Evolutionary conservation across 257 asterid species (phyloP), one percentile per base, ranked within the genome.

Genomic region (Przewalskia tangutica): DNA sequence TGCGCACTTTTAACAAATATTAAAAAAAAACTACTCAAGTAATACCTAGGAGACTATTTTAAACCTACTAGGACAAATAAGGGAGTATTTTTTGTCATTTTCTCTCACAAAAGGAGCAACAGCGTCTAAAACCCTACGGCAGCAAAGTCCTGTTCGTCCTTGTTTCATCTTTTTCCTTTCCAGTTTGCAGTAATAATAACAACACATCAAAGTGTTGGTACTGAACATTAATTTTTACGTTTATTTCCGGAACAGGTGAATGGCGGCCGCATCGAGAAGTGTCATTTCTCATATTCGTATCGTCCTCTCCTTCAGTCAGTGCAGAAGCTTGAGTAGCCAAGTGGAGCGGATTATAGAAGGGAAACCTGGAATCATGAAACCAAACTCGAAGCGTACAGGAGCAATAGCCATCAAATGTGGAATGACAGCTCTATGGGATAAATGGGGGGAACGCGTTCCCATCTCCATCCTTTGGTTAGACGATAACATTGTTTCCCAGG

Each of bases 401-500:
- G 87, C 91, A n/a, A 91, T 95, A 79, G 99, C 98, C 59, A 82
- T 95, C 38, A 95, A 95, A 82, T 95, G 98, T 77, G 98, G 99
- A 67, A 95, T 95, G 99, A 93, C 96, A 60, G 98, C 97, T n/a
- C 71, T 95, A 54, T 95, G 99, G 99, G 98, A 95, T 83, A 95
- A 93, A 86, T 95, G 98, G 99, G 99, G 99, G 16, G 94, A 90
- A 7, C 86, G 97, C 80, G 50, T 93, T 81, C 99, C 98, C 4
- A 92, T 95, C 18, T 81, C 97, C 1, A 84, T 95, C 68, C 97
- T 95, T 8, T 92, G 97, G 95, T 53, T 95, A 86, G 98, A 95
- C 23, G 99, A 95, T 81, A 95, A 95, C 88, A 86, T 95, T 77
- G 99, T 93, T 51, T 89, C 97, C 7, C 98, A 95, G 79, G 96